Base-by-base conservation (phyloP, 177 flowering plant species). In the Vitis hybrid region DNA sequence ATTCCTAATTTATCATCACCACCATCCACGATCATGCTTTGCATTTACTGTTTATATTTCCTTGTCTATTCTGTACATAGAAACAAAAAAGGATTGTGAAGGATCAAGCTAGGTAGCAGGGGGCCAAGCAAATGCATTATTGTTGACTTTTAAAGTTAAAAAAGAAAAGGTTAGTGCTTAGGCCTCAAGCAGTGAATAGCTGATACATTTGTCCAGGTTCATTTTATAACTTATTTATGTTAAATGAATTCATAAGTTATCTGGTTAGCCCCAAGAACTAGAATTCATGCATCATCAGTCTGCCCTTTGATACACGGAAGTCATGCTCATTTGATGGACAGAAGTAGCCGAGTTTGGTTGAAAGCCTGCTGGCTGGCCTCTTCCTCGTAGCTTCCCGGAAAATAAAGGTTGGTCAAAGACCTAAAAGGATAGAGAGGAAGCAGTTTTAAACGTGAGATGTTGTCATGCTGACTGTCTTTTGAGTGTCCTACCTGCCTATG, bases 31-130 rank as follows among this genome's bases (percentile, higher is more conserved):
- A 70, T 23, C 23, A 17, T 52, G 56, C 62, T 52, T 65, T 66
- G 66, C 70, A 66, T 73, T 64, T 78, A 72, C 70, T 79, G 75
- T 66, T 63, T 56, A 56, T 49, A 60, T 59, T 56, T 71, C 68
- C 71, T 32, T 73, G 75, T 72, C 48, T 69, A 78, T 62, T 75
- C 10, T 80, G 80, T 80, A 78, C 69, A 80, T 77, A 77, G 74
- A 70, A 71, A 58, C 70, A 62, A 67, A 77, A 58, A 34, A 78
- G 61, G 56, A 66, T 68, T 69, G 78, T 71, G 70, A 65, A 71
- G 73, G 49, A 51, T 71, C 54, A 54, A 63, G 52, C 26, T 68
- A 52, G 70, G 72, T 66, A 52, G 65, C 60, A 40, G 49, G 59
- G 71, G 56, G 60, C 72, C 34, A 61, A 72, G 65, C 64, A n/a